Evolutionary conservation across 2,329 filamentous ascomycete genomes (phyloP).

Genomic region (Colletotrichum sp.): DNA sequence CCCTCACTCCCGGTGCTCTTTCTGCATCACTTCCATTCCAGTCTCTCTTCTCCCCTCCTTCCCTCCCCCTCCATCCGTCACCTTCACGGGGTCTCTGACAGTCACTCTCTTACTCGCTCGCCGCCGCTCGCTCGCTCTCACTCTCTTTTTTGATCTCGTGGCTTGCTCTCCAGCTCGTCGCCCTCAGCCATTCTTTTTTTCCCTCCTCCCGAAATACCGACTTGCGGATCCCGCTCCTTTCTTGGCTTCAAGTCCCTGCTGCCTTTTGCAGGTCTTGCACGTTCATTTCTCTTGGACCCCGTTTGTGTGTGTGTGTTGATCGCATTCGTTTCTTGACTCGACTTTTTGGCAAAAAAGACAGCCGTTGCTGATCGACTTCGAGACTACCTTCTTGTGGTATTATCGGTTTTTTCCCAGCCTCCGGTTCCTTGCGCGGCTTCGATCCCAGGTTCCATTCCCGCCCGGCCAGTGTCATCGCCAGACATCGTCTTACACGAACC

Average conservation of each 20-base stretch:
- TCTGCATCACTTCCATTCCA: conserved; percentile 19
- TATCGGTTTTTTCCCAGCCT: background rate
- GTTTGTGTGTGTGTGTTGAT: conserved; percentile 22
- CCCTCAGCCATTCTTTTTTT: conserved; percentile 19
- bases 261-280: background rate
- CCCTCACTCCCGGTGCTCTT: background rate
- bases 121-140: background rate
- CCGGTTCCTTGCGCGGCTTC: background rate
- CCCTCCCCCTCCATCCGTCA: conserved; percentile 15
- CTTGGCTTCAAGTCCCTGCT: conserved; percentile 1
- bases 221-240: conserved; percentile 11
- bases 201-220: background rate
- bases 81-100: conserved; percentile 16
- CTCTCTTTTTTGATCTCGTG: background rate
- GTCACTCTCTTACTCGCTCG: conserved; percentile 8
- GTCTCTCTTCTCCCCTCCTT: conserved; percentile 17
- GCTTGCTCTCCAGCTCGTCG: conserved; percentile 1
- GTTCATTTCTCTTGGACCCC: conserved; percentile 14
- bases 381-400: background rate
- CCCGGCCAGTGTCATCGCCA: background rate
- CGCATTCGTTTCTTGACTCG: conserved; percentile 20
- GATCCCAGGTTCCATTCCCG: background rate
- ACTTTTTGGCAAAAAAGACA: background rate
- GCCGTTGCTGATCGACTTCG: background rate
- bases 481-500: conserved; percentile 11